Conservation (phyloP, 1,284 basidiomycete genomes). For the Moesziomyces aphidis region DNA sequence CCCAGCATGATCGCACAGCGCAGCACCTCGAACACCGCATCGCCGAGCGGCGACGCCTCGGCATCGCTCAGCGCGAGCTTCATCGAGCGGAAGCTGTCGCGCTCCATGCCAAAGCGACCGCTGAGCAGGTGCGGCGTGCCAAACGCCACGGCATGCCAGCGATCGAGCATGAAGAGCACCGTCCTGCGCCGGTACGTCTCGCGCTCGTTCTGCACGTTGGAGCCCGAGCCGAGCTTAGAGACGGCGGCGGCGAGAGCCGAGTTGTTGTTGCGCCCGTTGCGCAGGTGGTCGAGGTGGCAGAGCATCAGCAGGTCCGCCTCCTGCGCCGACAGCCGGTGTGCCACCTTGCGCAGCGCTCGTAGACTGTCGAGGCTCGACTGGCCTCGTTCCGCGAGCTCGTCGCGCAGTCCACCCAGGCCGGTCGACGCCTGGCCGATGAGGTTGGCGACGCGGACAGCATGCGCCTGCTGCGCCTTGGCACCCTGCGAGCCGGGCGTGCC, state of each 20-base stretch:
- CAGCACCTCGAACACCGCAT: conserved; percentile 41
- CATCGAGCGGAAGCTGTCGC: conserved; percentile 38
- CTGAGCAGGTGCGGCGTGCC: conserved; percentile 38
- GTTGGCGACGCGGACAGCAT: conserved; percentile 23
- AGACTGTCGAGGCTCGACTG: conserved; percentile 12
- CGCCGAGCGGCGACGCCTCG: conserved; percentile 25
- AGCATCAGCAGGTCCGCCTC: conserved; percentile 55
- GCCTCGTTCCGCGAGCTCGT: conserved; percentile 16
- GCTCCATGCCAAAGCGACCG: conserved; percentile 45
- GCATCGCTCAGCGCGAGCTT: conserved; percentile 36
- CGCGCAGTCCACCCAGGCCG: conserved; percentile 22
- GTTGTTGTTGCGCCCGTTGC: conserved; percentile 48
- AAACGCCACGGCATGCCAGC: conserved; percentile 52
- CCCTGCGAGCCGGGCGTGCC: conserved; percentile 1
- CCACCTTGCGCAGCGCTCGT: conserved; percentile 26
- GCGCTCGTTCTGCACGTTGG: conserved; percentile 14
- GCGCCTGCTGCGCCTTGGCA: conserved; percentile 20
- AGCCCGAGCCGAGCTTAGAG: conserved; percentile 46
- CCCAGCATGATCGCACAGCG: conserved; percentile 46
- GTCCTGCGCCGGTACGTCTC: conserved; percentile 40
- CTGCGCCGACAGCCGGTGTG: conserved; percentile 25
- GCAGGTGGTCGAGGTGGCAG: conserved; percentile 48
- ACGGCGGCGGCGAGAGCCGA: conserved; percentile 50
- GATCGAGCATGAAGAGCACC: conserved; percentile 49
- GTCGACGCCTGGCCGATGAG: conserved; percentile 39